Evolutionary conservation across 495 filamentous ascomycete species (phyloP).

Genomic region (Talaromyces stipitatus): DNA sequence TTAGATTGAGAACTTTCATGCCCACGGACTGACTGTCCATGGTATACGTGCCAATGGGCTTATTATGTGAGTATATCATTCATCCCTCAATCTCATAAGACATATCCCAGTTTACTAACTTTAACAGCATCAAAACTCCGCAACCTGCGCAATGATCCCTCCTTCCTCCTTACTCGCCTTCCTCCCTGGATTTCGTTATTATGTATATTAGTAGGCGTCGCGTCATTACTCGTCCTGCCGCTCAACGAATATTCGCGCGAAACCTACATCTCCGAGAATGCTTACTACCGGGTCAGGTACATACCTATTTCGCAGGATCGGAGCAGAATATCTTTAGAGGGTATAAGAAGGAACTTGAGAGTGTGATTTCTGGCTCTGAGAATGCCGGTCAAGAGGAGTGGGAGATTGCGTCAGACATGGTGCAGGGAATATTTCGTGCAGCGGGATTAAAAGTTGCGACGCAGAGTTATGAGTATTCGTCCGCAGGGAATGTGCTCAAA

Average conservation of each 20-base stretch:
- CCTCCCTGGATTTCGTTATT: slow-evolving; percentile 73
- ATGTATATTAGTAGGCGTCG: slow-evolving; percentile 82
- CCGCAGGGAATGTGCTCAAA: slow-evolving; percentile 59
- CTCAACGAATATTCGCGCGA: slow-evolving; percentile 83
- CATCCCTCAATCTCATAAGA: too few relatives aligned
- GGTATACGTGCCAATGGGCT: slow-evolving; percentile 3
- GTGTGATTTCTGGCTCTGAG: slow-evolving; percentile 16
- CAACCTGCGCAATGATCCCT: slow-evolving; percentile 36
- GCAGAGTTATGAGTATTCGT: slow-evolving; percentile 75
- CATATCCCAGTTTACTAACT: background rate
- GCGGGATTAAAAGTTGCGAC: slow-evolving; percentile 77
- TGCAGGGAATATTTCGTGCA: slow-evolving; percentile 66
- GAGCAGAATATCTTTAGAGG: slow-evolving; percentile 94
- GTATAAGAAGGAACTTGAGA: slow-evolving; percentile 76
- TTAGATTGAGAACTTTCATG: background rate
- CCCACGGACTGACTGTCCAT: background rate
- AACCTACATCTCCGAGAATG: slow-evolving; percentile 98
- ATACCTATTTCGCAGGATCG: slow-evolving; percentile 75
- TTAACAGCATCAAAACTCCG: slow-evolving; percentile 16
- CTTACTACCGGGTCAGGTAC: slow-evolving; percentile 92
- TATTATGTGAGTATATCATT: background rate
- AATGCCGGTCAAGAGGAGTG: slow-evolving; percentile 16
- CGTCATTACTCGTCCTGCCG: slow-evolving; percentile 89
- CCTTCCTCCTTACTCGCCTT: slow-evolving; percentile 31
- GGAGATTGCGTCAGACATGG: slow-evolving; percentile 54